A percentile compares a stretch with the other conserved stretches of the same genome.
Evolutionary conservation across 257 asterid genomes (phyloP).

Genomic region (Gentiana dahurica): DNA sequence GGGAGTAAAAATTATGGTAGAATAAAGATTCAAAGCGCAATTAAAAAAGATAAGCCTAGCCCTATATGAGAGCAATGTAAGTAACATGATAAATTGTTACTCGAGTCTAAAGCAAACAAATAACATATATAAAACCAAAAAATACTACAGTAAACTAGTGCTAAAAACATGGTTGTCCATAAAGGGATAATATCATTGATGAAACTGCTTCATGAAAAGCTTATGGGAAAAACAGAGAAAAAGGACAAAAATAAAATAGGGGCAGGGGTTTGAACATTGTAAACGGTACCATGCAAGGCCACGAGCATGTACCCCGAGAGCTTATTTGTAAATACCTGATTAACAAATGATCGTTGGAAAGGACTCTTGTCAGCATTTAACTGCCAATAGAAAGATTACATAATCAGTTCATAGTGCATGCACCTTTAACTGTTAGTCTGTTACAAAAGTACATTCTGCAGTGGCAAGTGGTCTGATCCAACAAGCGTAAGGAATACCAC

Average conservation of each 20-base stretch:
- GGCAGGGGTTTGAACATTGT: neutral
- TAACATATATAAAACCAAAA: no score
- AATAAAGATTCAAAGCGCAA: no score
- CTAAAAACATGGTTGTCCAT: no score
- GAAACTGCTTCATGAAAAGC: neutral
- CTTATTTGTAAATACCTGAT: conserved; percentile 48
- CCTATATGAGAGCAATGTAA: no score
- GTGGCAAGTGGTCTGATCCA: neutral
- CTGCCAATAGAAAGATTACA: conserved; percentile 34
- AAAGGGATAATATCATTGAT: neutral
- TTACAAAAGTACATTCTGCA: neutral
- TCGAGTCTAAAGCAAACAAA: no score
- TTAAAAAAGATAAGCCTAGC: no score
- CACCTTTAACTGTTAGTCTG: no score
- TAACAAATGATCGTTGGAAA: conserved; percentile 84
- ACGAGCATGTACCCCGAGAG: conserved; percentile 3
- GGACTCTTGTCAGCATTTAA: conserved; percentile 86
- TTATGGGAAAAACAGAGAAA: neutral
- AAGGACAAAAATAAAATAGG: neutral
- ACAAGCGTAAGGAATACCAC: neutral
- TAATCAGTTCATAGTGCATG: conserved; percentile 14
- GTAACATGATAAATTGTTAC: no score
- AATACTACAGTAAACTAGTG: no score
- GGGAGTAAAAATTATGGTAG: no score
- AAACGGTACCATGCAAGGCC: neutral